phyloP scores from a whole-genome alignment of 352 stramenopile species.

The Phytophthora vignae region DNA sequence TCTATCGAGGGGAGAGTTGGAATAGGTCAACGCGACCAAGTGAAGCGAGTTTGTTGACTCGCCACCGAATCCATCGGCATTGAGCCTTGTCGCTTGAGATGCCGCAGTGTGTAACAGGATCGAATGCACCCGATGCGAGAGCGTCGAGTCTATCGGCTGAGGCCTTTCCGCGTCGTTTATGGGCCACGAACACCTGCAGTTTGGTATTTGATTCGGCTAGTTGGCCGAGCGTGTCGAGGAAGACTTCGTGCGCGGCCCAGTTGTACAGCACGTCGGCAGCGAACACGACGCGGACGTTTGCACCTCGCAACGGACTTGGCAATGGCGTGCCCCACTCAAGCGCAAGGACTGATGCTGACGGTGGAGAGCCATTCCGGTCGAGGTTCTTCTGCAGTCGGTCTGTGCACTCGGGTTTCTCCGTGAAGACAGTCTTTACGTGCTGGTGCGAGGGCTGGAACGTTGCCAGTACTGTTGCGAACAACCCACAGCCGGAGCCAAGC shows the following conservation, averaged over 20 bases:
- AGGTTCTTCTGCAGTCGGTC: constrained; percentile 45
- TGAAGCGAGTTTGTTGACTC: constrained; percentile 18
- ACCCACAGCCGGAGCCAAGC: constrained; percentile 55
- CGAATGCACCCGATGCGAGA: constrained; percentile 23
- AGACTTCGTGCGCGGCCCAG: constrained; percentile 55
- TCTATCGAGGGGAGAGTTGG: background rate
- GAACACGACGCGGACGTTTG: constrained; percentile 41
- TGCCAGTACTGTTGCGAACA: constrained; percentile 51
- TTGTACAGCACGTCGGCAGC: constrained; percentile 73
- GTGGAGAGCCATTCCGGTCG: constrained; percentile 22
- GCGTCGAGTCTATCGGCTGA: constrained; percentile 38
- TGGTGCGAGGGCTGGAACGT: background rate
- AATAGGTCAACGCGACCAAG: constrained; percentile 26
- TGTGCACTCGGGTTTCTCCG: constrained; percentile 46
- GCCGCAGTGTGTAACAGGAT: background rate
- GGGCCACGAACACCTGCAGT: constrained; percentile 48
- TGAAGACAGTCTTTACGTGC: constrained; percentile 28
- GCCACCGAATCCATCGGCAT: constrained; percentile 34
- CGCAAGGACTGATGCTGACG: constrained; percentile 11
- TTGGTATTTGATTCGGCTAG: constrained; percentile 3
- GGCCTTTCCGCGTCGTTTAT: constrained; percentile 57
- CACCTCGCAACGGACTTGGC: background rate
- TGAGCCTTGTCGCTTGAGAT: background rate
- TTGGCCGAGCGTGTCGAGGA: constrained; percentile 47
- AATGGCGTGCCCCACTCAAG: constrained; percentile 47